A percentile compares a stretch with the other conserved stretches of the same genome.
Conservation (phyloP, 78 protist species). For the Speleostelium caveatum region DNA sequence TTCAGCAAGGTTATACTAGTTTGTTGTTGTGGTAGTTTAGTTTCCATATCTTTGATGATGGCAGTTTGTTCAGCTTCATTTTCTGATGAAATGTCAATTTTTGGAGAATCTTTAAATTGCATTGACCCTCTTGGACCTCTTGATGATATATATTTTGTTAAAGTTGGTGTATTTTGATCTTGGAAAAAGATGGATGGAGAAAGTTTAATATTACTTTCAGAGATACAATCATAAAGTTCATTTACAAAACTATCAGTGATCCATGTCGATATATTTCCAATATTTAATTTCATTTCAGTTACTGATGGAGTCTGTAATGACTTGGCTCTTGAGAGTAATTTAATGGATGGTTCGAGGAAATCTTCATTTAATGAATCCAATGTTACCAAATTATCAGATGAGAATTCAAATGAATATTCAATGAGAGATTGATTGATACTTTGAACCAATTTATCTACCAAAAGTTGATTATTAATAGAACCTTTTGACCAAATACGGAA, state of each 20-base stretch:
- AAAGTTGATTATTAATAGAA: slow-evolving; percentile 24
- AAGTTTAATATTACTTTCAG: slow-evolving; percentile 51
- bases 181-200: slow-evolving; percentile 46
- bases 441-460: slow-evolving; percentile 36
- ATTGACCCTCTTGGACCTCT: too few species aligned
- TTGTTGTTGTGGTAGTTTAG: not conserved
- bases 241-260: slow-evolving; percentile 56
- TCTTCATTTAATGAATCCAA: not conserved
- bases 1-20: slow-evolving; percentile 3
- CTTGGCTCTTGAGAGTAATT: slow-evolving; percentile 10
- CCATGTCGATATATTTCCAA: slow-evolving; percentile 54
- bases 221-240: slow-evolving; percentile 40
- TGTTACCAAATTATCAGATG: too few species aligned
- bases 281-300: slow-evolving; percentile 17
- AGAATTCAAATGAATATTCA: slow-evolving; percentile 53
- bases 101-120: too few species aligned
- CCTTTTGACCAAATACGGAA: slow-evolving; percentile 57
- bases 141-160: too few species aligned
- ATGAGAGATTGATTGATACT: slow-evolving; percentile 53
- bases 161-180: not conserved
- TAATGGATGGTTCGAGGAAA: slow-evolving; percentile 5
- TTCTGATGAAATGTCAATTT: too few species aligned
- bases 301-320: slow-evolving; percentile 12
- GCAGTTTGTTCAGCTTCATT: too few species aligned
- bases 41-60: not conserved